These are phyloP conservation scores for Populus hybrid DNA, from an alignment of 441 rosid species.

Conservation along the genomic window DNA sequence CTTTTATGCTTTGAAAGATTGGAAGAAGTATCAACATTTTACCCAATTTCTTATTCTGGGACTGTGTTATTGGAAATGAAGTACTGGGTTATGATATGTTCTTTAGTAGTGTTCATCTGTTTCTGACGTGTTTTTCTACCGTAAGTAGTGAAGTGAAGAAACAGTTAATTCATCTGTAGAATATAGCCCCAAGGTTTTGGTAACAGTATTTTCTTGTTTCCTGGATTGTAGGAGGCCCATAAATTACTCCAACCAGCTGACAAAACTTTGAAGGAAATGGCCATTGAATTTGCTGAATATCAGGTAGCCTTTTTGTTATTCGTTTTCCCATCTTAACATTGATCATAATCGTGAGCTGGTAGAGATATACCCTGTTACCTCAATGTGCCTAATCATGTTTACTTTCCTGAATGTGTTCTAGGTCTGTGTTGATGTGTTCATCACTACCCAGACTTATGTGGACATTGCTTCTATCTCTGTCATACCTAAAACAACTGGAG, in stretches of 20 bases:
- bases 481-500: slow-evolving; percentile 85
- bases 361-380: not conserved
- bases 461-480: slow-evolving; percentile 84
- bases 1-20: no score
- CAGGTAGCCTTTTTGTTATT: slow-evolving; percentile 43
- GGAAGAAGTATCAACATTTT: no score
- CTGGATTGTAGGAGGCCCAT: slow-evolving; percentile 60
- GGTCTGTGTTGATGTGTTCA: slow-evolving; percentile 84
- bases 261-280: slow-evolving; percentile 64
- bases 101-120: not conserved
- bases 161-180: not conserved
- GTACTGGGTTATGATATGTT: no score
- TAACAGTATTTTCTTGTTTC: not conserved
- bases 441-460: slow-evolving; percentile 69
- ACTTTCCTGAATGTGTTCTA: slow-evolving; percentile 24
- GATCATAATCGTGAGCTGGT: not conserved
- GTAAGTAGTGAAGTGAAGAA: not conserved
- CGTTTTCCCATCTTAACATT: not conserved
- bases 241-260: slow-evolving; percentile 82
- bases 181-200: not conserved
- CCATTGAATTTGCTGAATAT: slow-evolving; percentile 77
- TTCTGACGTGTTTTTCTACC: not conserved
- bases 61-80: not conserved
- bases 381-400: not conserved
- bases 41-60: not conserved